A percentile compares a stretch with the other conserved stretches of the same genome.
Evolutionary conservation across 2,329 filamentous ascomycete species (phyloP).

Genomic region (Paracamarosporium sp.): DNA sequence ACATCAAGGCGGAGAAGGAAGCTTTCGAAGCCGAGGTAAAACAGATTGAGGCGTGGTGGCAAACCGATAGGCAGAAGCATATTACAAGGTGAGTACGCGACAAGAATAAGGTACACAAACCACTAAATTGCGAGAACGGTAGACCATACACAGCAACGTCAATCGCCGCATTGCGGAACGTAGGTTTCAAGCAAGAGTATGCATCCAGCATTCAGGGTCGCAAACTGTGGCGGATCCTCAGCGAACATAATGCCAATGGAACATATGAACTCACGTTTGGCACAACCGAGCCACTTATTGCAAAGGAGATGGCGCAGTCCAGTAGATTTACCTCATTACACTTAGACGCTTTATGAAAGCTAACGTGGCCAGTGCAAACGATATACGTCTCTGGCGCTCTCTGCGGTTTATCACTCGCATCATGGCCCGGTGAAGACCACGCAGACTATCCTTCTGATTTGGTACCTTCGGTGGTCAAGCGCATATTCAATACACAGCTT

Average conservation of each 20-base stretch:
- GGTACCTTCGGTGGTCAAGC: constrained; percentile 50
- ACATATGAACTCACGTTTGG: constrained; percentile 49
- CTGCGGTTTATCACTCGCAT: constrained; percentile 48
- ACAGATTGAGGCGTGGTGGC: constrained; percentile 46
- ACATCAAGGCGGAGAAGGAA: constrained; percentile 22
- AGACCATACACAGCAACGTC: constrained; percentile 43
- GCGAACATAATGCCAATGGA: constrained; percentile 41
- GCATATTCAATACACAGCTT: constrained; percentile 50
- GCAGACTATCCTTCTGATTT: constrained; percentile 54
- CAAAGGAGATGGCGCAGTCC: constrained; percentile 29
- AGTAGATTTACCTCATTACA: background rate
- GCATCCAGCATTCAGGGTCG: constrained; percentile 40
- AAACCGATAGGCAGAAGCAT: constrained; percentile 19
- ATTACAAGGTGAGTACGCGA: constrained; percentile 14
- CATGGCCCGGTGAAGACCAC: constrained; percentile 49
- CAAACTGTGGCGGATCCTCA: constrained; percentile 48
- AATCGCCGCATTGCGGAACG: constrained; percentile 43
- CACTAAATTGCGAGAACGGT: background rate
- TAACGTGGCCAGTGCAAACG: constrained; percentile 28
- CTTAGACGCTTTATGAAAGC: background rate
- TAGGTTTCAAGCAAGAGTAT: constrained; percentile 31
- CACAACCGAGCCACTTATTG: constrained; percentile 49
- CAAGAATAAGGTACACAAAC: background rate
- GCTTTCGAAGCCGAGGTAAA: constrained; percentile 41
- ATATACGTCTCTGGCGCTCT: constrained; percentile 52